phyloP scores from a whole-genome alignment of 305 asterid species.

The Fraxinus sp. region DNA sequence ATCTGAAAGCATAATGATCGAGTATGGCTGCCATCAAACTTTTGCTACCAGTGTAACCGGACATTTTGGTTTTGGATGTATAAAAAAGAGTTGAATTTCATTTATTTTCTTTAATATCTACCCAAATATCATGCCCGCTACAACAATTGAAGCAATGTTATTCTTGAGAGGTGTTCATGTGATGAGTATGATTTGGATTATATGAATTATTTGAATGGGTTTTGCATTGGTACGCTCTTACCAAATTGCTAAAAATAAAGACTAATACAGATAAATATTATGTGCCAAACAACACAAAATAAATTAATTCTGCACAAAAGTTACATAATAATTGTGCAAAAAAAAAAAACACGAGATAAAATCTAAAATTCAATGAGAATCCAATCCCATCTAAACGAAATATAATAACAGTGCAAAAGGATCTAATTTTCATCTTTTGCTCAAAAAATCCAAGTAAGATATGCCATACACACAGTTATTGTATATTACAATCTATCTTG shows the following conservation, averaged over 20 bases:
- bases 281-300: background rate
- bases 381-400: background rate
- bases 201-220: background rate
- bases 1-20: background rate
- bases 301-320: background rate
- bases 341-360: background rate
- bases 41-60: background rate
- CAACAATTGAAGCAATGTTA: background rate
- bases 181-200: background rate
- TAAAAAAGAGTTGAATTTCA: background rate
- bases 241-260: background rate
- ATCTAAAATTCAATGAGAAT: background rate
- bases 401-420: background rate
- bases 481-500: background rate
- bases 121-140: background rate
- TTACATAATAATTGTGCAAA: background rate
- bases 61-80: too few species aligned
- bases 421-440: slow-evolving; percentile 10
- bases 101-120: background rate
- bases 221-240: background rate
- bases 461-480: background rate
- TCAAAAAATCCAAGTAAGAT: slow-evolving; percentile 18
- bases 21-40: background rate
- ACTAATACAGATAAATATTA: background rate
- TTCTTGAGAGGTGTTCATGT: background rate